Evolutionary conservation across 306 rosid genomes (phyloP), one percentile per base, ranked within the genome.

Genomic region (Dryas octopetala): DNA sequence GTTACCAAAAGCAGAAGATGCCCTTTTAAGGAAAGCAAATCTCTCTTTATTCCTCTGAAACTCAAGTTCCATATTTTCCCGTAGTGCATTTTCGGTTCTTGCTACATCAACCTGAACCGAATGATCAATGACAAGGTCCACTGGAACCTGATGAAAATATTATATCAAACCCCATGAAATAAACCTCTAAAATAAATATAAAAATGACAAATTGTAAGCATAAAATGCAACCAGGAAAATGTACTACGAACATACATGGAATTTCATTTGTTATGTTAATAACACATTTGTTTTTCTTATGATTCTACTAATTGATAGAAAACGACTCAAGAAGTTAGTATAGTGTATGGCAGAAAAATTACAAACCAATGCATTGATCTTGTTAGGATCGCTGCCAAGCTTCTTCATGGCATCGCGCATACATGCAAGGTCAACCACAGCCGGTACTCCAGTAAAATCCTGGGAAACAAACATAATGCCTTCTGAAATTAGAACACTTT

Each of bases 391-490:
- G 62, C 97, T 87, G 50, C 98, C 96, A 64, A 93, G 97, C 62
- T 80, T 89, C 86, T 91, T 93, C 98, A 93, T 88, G 71, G 98
- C 98, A 64, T 93, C 97, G 38, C 97, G 96, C 98, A 93, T 93
- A 63, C 96, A 91, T 54, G 98, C 97, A 57, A 93, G 91, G 80
- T 93, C 98, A 55, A 93, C 97, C 78, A 93, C 91, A 53, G 94
- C 96, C 16, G 98, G 98, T 19, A 93, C 98, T 73, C 97, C 98
- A 4, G 96, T 93, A 79, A 89, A 91, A 82, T 91, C 98, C 98
- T 93, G 85, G 23, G 23, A 19, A 19, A 19, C 23, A 19, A 19
- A 19, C 23, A 19, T 19, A 19, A 19, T 19, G 23, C 23, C 23
- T 19, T 19, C 23, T 19, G 7, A 3, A 43, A 15, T 17, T 15